Evolutionary conservation across 2,329 filamentous ascomycete species (phyloP), one percentile per base, ranked within the genome.

Genomic region (Sclerotinia subarctica): DNA sequence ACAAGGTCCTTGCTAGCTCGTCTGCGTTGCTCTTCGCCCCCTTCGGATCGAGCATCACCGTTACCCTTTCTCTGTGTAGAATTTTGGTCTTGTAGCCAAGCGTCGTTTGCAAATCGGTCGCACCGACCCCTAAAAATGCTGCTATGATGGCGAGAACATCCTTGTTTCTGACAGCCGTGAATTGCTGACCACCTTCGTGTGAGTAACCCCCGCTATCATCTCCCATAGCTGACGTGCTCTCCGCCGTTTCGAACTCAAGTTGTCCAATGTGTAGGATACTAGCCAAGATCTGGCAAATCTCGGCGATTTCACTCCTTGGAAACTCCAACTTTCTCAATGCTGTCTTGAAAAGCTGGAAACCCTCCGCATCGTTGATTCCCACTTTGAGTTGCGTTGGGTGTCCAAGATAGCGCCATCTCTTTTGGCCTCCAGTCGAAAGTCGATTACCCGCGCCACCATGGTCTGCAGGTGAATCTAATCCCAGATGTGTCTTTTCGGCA

Each of bases 121-220:
- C 86, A 74, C 88, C 87, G 8, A 99, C 90, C 58, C 95, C 95
- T 1, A 99, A 82, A 83, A 99, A 99, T n/a, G 94, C 94, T 15
- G 95, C 94, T 66, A 99, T 85, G 59, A 94, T 92, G 54, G 84
- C 84, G 8, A 99, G 83, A 1, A 92, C 90, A 71, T 98, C 94
- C 81, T 94, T 96, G 80, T 99, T 99, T 81, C 91, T 95, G 44
- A 97, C 94, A 2, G 90, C 86, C 0, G 95, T 98, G 38, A 94
- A 83, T 0, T 86, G 91, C 76, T 95, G 92, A 53, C 90, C 92
- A 72, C 95, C 95, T 79, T 99, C 95, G 76, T 97, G 93, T 0
- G 95, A 97, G 80, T 95, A 98, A 26, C 94, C 94, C 67, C 95
- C 95, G 73, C 94, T 98, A 75, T 99, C 95, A 74, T 97, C 94